These are phyloP conservation scores for Fusarium nurragi DNA, from an alignment of 2,329 filamentous ascomycete species.

Conservation along the genomic window DNA sequence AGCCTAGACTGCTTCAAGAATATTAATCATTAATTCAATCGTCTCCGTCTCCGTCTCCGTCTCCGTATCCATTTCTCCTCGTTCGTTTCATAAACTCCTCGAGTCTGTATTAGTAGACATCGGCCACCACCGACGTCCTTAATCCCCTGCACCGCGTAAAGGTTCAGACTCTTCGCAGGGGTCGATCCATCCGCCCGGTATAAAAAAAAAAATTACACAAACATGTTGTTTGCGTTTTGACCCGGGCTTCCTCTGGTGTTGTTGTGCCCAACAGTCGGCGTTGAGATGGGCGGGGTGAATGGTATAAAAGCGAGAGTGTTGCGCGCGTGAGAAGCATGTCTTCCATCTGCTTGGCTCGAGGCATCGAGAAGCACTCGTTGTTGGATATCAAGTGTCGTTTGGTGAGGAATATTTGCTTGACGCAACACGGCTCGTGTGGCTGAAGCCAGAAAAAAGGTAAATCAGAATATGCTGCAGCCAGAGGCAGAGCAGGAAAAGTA, in stretches of 20 bases:
- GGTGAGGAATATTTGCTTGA: neutral
- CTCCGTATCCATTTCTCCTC: conserved; percentile 9
- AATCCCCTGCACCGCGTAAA: conserved; percentile 45
- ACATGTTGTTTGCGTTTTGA: neutral
- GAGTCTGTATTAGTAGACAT: conserved; percentile 41
- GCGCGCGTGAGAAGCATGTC: conserved; percentile 10
- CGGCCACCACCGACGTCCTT: conserved; percentile 23
- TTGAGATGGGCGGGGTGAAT: conserved; percentile 40
- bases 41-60: no score
- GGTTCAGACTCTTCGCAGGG: conserved; percentile 43
- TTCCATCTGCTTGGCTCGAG: neutral
- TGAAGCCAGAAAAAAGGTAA: conserved; percentile 25
- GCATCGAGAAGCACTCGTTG: neutral
- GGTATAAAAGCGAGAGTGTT: conserved; percentile 15
- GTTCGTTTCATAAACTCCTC: conserved; percentile 7
- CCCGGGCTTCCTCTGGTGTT: conserved; percentile 27
- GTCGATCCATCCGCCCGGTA: conserved; percentile 28
- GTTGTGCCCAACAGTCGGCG: conserved; percentile 43
- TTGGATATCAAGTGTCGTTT: neutral
- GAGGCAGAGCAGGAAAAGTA: conserved; percentile 17
- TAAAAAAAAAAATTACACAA: neutral
- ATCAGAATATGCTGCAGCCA: conserved; percentile 17
- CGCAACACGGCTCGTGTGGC: conserved; percentile 22
- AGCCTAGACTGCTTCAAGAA: conserved; percentile 25
- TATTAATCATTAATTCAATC: conserved; percentile 26